phyloP scores from a whole-genome alignment of 768 basidiomycete species.

The Suillus fuscotomentosus region DNA sequence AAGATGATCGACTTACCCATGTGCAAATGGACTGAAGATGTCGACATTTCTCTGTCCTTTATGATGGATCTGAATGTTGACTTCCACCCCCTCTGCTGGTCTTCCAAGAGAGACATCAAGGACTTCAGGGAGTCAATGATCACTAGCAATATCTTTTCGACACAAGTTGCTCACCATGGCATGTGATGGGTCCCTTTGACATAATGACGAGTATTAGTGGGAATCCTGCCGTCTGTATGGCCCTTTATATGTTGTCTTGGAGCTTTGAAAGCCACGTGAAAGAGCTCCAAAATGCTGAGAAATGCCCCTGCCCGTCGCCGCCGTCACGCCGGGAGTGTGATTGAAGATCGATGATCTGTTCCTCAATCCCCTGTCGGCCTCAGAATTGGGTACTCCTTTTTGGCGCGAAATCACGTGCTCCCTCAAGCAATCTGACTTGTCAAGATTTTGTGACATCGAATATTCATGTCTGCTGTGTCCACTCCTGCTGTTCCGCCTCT shows the following conservation, averaged over 20 bases:
- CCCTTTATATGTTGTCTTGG: background rate
- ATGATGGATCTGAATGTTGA: conserved; percentile 59
- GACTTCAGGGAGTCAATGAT: conserved; percentile 44
- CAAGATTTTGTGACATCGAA: conserved; percentile 16
- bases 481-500: conserved; percentile 56
- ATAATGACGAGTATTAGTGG: conserved; percentile 18
- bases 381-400: background rate
- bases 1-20: conserved; percentile 49
- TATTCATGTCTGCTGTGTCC: conserved; percentile 34
- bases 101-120: conserved; percentile 84
- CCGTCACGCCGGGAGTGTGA: background rate
- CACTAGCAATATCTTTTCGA: background rate
- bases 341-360: background rate
- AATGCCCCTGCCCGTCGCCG: background rate
- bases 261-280: background rate
- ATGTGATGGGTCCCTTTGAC: conserved; percentile 83
- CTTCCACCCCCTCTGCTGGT: conserved; percentile 69
- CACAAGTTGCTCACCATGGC: conserved; percentile 61
- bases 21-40: conserved; percentile 52
- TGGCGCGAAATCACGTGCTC: background rate
- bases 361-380: background rate
- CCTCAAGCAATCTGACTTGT: background rate
- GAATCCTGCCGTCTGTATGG: background rate
- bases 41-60: conserved; percentile 33
- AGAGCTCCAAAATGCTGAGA: background rate